Base-by-base conservation (phyloP, 805 yeast genomes). In the Cephaloascus albidus region DNA sequence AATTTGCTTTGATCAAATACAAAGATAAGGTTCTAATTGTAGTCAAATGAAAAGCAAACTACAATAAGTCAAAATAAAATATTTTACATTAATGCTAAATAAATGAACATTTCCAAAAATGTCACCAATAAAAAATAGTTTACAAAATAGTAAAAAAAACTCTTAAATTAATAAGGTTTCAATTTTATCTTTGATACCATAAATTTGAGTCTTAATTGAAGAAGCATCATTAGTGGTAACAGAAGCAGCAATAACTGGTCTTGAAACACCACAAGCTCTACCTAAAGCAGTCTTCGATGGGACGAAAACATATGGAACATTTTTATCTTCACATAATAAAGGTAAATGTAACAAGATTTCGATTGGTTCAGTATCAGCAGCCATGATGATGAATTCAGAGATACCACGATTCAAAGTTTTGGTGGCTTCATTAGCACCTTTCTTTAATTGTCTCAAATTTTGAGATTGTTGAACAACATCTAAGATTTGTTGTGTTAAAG, bases 381-480 rank as follows among this genome's bases (percentile, higher is more conserved):
- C 98, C 97, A 93, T 87, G 72, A 90, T 86, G 68, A 90, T 89
- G 77, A 90, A 90, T 74, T 90, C 98, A 57, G 97, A 85, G 60
- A 90, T 90, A 81, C 98, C 98, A 77, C 97, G 85, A 85, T 90
- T 90, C 72, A 90, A 78, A 56, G 97, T 90, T 78, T 90, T 90
- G 71, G 97, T 93, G 60, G 97, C 95, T 74, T 93, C 99, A 68
- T 93, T 93, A 54, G 99, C 98, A 70, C 99, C 99, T 70, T 93
- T 93, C 79, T 93, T 93, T 68, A 93, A 80, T 73, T 93, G 99
- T 76, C 97, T 88, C 64, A 93, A 78, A 72, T 85, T 88, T 58
- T 95, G 89, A 46, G 97, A 87, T 74, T 93, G 98, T 74, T 93
- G 98, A 56, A 86, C 93, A 63, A 93, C 89, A 58, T 93, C 97